Percentiles rank a stretch among this genome's conserved stretches.
These are phyloP conservation scores for Nasturtium officinale DNA, from an alignment of 345 rosid genomes.

Conservation along the genomic window DNA sequence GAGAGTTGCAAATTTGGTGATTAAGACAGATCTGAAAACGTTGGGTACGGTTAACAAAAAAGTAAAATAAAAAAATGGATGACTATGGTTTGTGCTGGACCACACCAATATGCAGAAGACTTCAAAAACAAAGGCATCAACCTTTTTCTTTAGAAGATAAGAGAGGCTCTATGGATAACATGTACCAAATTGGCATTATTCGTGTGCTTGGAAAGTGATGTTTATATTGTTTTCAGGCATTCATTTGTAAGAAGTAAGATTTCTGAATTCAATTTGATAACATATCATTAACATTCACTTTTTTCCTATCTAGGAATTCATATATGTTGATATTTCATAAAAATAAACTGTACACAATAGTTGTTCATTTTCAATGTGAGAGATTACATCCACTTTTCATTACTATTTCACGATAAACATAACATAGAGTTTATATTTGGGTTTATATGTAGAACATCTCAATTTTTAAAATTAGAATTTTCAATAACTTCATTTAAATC, in stretches of 20 bases:
- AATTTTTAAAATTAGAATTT: too few relatives aligned
- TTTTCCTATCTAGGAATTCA: constrained; percentile 8
- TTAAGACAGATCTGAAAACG: background rate
- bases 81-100: constrained; percentile 36
- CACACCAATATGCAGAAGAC: constrained; percentile 41
- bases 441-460: background rate
- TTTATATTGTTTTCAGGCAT: constrained; percentile 4
- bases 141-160: constrained; percentile 42
- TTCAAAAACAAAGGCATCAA: constrained; percentile 39
- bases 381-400: background rate
- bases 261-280: constrained; percentile 4
- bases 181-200: constrained; percentile 34
- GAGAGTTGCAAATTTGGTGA: background rate
- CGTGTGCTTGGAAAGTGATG: constrained; percentile 35
- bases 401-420: background rate
- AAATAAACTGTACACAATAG: background rate
- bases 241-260: constrained; percentile 7
- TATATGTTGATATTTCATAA: background rate
- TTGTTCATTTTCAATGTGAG: background rate
- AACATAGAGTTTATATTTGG: too few relatives aligned
- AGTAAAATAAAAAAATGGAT: constrained; percentile 9
- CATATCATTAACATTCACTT: constrained; percentile 3
- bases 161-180: constrained; percentile 38
- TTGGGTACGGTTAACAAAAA: background rate
- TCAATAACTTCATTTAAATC: too few relatives aligned